phyloP scores from a whole-genome alignment of 2,329 filamentous ascomycete genomes.

The Waltergamsia citrina region DNA sequence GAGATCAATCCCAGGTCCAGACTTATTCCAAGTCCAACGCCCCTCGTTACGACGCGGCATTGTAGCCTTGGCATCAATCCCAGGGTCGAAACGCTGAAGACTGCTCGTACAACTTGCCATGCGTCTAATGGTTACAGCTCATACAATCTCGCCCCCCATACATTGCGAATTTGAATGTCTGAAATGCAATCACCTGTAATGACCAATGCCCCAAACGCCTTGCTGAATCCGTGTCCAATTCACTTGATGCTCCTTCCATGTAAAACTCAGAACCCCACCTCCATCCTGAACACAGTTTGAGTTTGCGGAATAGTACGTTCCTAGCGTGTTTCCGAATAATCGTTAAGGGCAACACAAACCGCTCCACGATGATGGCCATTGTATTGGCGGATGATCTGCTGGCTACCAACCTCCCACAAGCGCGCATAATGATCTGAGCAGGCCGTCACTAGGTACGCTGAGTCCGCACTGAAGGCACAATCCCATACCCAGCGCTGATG shows the following conservation, averaged over 20 bases:
- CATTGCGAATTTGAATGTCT: background rate
- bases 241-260: no score
- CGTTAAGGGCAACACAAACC: slow-evolving; percentile 87
- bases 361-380: slow-evolving; percentile 89
- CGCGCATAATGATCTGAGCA: slow-evolving; percentile 91
- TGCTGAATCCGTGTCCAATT: no score
- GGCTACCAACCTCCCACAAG: slow-evolving; percentile 79
- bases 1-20: no score
- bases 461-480: slow-evolving; percentile 89
- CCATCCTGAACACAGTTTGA: background rate
- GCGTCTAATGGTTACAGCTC: no score
- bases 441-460: slow-evolving; percentile 84
- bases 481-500: slow-evolving; percentile 98
- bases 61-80: no score
- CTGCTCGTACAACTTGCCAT: no score
- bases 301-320: no score
- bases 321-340: slow-evolving; percentile 54
- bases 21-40: no score
- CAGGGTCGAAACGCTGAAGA: no score
- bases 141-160: background rate
- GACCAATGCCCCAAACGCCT: no score
- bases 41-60: no score
- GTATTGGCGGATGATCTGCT: slow-evolving; percentile 88
- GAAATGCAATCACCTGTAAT: no score
- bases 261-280: background rate